Evolutionary conservation across 2,329 filamentous ascomycete species (phyloP), one percentile per base, ranked within the genome.

Genomic region (Colletotrichum echinochloae): DNA sequence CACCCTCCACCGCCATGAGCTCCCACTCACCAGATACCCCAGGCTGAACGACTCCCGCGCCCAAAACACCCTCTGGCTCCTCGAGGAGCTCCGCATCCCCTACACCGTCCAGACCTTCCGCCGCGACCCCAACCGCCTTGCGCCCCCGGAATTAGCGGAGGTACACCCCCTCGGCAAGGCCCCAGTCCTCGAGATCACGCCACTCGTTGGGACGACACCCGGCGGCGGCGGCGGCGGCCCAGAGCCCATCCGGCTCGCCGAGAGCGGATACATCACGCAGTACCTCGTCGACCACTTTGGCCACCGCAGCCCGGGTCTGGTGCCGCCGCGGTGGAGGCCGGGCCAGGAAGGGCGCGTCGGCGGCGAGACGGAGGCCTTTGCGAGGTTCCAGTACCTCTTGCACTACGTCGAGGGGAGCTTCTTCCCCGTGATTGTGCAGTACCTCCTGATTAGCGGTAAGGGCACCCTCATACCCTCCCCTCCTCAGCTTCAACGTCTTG

Each of bases 81-180:
- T 97, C 56, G 93, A 96, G 79, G 94, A 95, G 79, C 90, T 96
- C 72, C 86, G 91, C 54, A 80, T 97, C 33, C 87, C 91, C 35
- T 97, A 97, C 81, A 88, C 94, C 72, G 82, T 98, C 70, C 89
- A 95, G 76, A 86, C 92, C 65, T 96, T 92, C 86, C 93, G 93
- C 79, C 91, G 95, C 66, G 26, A 26, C 12, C 18, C 67, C 0
- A 79, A 84, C 73, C 82, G 81, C 61, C 84, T 92, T 20, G 95
- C 95, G 1, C 93, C 94, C 3, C 84, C 89, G 0, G 91, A 93
- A 76, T 87, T 98, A 49, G 91, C 92, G 76, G 85, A 93, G 72
- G 82, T 97, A 41, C 94, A 97, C 77, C 92, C 94, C 0, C 86
- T 98, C 5, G 95, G 95, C 72, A 97, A 97, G 79, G 94, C 94